Conservation (phyloP, 2,329 filamentous ascomycete genomes). For the Daldinia sp. region DNA sequence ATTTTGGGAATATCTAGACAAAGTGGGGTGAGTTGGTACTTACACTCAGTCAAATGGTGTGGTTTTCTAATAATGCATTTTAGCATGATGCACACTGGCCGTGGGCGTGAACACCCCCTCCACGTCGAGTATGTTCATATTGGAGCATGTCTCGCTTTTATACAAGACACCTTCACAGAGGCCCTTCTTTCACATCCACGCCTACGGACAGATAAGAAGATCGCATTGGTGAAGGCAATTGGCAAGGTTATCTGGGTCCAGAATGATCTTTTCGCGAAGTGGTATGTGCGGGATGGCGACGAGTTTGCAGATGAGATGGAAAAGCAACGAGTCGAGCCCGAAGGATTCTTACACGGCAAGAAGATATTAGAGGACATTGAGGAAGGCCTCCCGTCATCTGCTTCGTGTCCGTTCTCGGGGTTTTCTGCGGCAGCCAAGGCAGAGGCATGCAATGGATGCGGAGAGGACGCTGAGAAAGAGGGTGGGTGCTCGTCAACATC, state of each 20-base stretch:
- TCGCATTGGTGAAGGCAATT: constrained; percentile 79
- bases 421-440: constrained; percentile 31
- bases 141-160: constrained; percentile 76
- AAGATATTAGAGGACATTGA: constrained; percentile 64
- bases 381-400: constrained; percentile 49
- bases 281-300: constrained; percentile 76
- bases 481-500: constrained; percentile 26
- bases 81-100: constrained; percentile 84
- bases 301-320: constrained; percentile 65
- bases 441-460: constrained; percentile 34
- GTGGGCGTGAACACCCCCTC: constrained; percentile 76
- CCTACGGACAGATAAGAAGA: constrained; percentile 75
- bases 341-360: constrained; percentile 74
- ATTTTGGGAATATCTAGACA: constrained; percentile 87
- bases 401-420: constrained; percentile 45
- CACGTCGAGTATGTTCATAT: constrained; percentile 87
- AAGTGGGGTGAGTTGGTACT: constrained; percentile 72
- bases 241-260: constrained; percentile 90
- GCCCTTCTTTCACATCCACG: constrained; percentile 79
- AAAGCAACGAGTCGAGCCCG: constrained; percentile 66
- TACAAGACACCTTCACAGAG: constrained; percentile 82
- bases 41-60: not conserved
- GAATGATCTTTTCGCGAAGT: constrained; percentile 87
- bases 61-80: not conserved
- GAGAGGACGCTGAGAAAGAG: constrained; percentile 30